These are phyloP conservation scores for Alternaria sp. DNA, from an alignment of 2,329 filamentous ascomycete species.

Conservation along the genomic window DNA sequence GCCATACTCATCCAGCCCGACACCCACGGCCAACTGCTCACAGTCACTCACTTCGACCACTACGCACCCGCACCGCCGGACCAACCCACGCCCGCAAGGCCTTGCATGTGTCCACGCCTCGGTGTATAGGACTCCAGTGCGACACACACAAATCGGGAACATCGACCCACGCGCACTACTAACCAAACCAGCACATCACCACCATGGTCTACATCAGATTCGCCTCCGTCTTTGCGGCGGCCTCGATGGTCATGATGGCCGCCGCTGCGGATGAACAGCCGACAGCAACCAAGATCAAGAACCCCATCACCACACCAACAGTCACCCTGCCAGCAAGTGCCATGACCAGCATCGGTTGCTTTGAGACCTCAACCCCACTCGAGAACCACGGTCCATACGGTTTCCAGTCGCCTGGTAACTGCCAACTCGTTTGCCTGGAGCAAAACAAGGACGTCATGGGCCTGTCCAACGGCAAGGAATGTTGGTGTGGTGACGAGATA, in stretches of 20 bases:
- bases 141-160: constrained; percentile 14
- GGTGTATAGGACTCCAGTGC: constrained; percentile 38
- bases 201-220: constrained; percentile 47
- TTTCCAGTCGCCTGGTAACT: constrained; percentile 65
- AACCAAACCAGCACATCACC: constrained; percentile 13
- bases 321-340: constrained; percentile 36
- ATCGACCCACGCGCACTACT: constrained; percentile 10
- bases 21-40: not conserved
- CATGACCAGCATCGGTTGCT: constrained; percentile 60
- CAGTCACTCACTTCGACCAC: not conserved
- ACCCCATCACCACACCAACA: constrained; percentile 44
- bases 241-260: constrained; percentile 39
- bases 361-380: constrained; percentile 57
- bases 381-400: constrained; percentile 57
- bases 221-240: constrained; percentile 43
- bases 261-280: constrained; percentile 29
- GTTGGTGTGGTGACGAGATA: constrained; percentile 76
- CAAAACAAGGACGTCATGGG: constrained; percentile 66
- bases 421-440: constrained; percentile 60
- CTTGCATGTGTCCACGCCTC: constrained; percentile 34
- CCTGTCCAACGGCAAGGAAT: constrained; percentile 67
- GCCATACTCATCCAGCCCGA: constrained; percentile 11
- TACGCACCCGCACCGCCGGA: constrained; percentile 1
- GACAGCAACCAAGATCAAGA: constrained; percentile 26
- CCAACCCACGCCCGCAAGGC: constrained; percentile 15